These are phyloP conservation scores for Zoysia matrella DNA, from an alignment of 202 grass and related monocot genomes.

Conservation along the genomic window DNA sequence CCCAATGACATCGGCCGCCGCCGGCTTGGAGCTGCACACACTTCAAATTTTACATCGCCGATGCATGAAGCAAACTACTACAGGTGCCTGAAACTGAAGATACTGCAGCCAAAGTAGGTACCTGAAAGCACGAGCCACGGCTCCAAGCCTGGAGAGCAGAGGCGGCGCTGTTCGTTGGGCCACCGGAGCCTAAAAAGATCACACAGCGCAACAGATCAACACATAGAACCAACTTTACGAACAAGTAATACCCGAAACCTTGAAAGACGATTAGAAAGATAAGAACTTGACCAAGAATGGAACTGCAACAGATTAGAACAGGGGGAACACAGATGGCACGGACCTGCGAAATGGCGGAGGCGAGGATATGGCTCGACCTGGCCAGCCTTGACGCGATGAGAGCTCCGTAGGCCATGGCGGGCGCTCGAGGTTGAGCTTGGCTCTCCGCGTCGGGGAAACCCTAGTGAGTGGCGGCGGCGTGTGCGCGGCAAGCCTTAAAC, in stretches of 20 bases:
- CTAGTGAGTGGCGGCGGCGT: conserved; percentile 36
- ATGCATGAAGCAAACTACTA: neutral
- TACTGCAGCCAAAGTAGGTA: conserved; percentile 20
- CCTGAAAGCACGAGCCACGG: conserved; percentile 79
- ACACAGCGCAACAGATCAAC: neutral
- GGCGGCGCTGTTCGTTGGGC: conserved; percentile 41
- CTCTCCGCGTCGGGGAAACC: conserved; percentile 40
- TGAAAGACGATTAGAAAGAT: neutral
- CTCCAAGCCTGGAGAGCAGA: conserved; percentile 56
- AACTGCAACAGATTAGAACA: neutral
- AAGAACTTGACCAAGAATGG: no score
- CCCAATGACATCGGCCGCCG: conserved; percentile 70
- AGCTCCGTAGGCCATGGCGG: conserved; percentile 54
- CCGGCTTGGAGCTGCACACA: conserved; percentile 68
- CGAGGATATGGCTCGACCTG: conserved; percentile 46
- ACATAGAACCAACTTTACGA: neutral
- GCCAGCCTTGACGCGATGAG: conserved; percentile 62
- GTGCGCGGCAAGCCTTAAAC: conserved; percentile 39
- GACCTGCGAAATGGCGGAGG: conserved; percentile 51
- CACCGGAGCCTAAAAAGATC: conserved; percentile 49
- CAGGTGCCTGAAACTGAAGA: neutral
- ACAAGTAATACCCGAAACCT: neutral
- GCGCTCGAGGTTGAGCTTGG: neutral
- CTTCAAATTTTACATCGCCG: neutral
- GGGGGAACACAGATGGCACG: neutral